A percentile compares a stretch with the other conserved stretches of the same genome.
Conservation (phyloP, 2,329 filamentous ascomycete genomes). For the Niveomyces coronatus region DNA sequence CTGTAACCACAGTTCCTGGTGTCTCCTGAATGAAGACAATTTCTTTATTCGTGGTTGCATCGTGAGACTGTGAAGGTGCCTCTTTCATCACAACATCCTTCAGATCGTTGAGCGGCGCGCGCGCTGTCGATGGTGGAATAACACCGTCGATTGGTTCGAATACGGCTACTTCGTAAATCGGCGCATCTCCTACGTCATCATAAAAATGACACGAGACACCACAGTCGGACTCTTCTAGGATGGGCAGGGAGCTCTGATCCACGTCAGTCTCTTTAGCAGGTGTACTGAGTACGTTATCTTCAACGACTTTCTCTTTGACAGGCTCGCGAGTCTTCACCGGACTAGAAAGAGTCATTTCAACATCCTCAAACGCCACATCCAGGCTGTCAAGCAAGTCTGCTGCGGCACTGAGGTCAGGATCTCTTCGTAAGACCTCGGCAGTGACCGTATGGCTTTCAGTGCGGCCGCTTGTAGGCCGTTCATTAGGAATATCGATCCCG, state of each 20-base stretch:
- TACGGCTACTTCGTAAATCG: no score
- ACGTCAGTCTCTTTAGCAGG: no score
- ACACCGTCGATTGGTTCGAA: no score
- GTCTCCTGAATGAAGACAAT: not conserved
- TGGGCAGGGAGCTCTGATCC: no score
- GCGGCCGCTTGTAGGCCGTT: constrained; percentile 1
- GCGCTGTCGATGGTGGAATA: no score
- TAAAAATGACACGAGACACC: no score
- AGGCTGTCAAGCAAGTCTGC: constrained; percentile 4
- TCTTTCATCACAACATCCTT: no score
- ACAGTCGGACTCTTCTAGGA: no score
- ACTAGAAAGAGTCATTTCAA: not conserved
- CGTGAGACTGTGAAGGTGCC: no score
- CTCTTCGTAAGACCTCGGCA: not conserved
- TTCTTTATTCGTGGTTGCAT: no score
- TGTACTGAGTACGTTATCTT: not conserved
- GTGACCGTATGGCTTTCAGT: not conserved
- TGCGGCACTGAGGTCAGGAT: not conserved
- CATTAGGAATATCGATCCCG: constrained; percentile 5
- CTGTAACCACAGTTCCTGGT: not conserved
- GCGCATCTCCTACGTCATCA: no score
- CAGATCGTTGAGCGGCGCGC: no score
- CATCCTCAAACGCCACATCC: constrained; percentile 3
- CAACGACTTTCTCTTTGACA: not conserved
- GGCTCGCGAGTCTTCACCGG: not conserved